Conservation (phyloP, 129 eudicot genomes). For the Oenanthe sinensis region DNA sequence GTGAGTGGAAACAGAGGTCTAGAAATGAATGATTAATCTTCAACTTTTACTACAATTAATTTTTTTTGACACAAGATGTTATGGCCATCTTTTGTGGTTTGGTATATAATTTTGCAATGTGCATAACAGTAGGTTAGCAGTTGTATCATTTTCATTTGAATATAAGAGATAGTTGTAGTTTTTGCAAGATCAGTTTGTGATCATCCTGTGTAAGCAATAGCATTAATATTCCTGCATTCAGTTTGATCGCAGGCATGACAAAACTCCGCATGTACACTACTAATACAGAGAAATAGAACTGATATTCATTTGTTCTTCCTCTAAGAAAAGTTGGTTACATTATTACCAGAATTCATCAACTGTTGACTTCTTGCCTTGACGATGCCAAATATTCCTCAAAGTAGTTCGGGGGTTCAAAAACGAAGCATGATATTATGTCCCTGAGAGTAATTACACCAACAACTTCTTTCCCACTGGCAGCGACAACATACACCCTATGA, state of each 20-base stretch:
- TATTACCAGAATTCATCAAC: not conserved
- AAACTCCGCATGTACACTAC: not conserved
- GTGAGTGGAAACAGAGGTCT: slow-evolving; percentile 12
- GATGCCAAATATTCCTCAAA: slow-evolving; percentile 58
- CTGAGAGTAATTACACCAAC: slow-evolving; percentile 76
- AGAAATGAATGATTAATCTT: not conserved
- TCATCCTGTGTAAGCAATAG: not conserved
- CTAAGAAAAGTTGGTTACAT: not conserved
- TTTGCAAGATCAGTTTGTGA: not conserved
- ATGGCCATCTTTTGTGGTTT: not conserved
- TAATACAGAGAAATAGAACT: not conserved
- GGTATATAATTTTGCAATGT: slow-evolving; percentile 12
- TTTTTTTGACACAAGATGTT: not conserved
- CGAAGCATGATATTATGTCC: slow-evolving; percentile 88
- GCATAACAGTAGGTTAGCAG: not conserved
- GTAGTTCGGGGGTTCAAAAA: slow-evolving; percentile 76
- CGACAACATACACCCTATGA: slow-evolving; percentile 70
- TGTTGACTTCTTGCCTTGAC: slow-evolving; percentile 27
- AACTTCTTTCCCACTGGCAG: slow-evolving; percentile 31
- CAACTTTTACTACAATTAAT: not conserved
- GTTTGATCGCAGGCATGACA: not conserved
- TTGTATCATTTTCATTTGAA: not conserved
- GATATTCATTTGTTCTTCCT: not conserved
- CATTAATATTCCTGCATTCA: not conserved
- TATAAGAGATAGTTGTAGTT: not conserved